phyloP scores from a whole-genome alignment of 2,329 filamentous ascomycete species.

The Penicillium sp. region DNA sequence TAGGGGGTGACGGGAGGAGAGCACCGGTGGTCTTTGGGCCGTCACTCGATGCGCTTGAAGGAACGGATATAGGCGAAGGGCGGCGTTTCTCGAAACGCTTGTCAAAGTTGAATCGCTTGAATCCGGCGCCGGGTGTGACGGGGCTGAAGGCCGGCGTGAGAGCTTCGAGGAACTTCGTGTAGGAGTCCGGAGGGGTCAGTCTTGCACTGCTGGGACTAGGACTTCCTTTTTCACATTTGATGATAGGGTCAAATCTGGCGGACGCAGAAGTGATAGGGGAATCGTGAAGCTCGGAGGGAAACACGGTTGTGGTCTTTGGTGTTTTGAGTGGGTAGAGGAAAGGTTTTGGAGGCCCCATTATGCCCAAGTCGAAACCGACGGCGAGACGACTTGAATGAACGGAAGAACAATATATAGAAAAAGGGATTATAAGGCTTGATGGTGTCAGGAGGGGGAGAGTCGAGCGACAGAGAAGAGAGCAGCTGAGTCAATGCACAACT shows the following conservation, averaged over 20 bases:
- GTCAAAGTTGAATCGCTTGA: slow-evolving; percentile 41
- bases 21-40: slow-evolving; percentile 24
- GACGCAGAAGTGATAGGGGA: not conserved
- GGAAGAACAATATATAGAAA: not conserved
- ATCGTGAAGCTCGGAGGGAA: slow-evolving; percentile 58
- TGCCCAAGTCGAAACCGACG: too few relatives aligned
- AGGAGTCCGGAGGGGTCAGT: slow-evolving; percentile 54
- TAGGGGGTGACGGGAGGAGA: not conserved
- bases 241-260: slow-evolving; percentile 21
- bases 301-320: slow-evolving; percentile 39
- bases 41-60: slow-evolving; percentile 32
- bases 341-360: too few relatives aligned
- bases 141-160: slow-evolving; percentile 70
- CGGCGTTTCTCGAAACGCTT: slow-evolving; percentile 19
- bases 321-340: slow-evolving; percentile 44
- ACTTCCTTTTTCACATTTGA: slow-evolving; percentile 67
- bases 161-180: slow-evolving; percentile 87
- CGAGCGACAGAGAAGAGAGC: not conserved
- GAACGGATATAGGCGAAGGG: slow-evolving; percentile 37
- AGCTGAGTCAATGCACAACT: not conserved
- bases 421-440: not conserved
- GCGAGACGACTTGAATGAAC: not conserved
- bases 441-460: not conserved
- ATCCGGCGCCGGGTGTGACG: slow-evolving; percentile 56
- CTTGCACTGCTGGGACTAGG: slow-evolving; percentile 36